These are phyloP conservation scores for Suhomyces pyralidae DNA, from an alignment of 805 yeast species.

Conservation along the genomic window DNA sequence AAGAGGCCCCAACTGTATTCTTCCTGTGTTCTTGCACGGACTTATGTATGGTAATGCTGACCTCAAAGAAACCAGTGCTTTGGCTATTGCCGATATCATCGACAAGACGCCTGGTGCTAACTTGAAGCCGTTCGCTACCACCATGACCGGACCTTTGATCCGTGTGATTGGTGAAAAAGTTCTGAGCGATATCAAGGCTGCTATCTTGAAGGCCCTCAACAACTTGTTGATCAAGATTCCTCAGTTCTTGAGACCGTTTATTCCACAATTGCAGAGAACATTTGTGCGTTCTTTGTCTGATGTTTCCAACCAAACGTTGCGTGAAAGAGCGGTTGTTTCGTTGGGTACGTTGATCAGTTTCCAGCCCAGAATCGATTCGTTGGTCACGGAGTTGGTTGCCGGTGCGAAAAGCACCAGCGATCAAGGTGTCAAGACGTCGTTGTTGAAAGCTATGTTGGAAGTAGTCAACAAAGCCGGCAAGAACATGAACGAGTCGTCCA, in stretches of 20 bases:
- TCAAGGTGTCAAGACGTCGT: constrained; percentile 75
- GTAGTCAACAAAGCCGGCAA: constrained; percentile 78
- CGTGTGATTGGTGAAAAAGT: constrained; percentile 97
- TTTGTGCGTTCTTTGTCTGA: constrained; percentile 90
- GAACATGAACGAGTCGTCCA: constrained; percentile 72
- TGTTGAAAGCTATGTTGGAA: constrained; percentile 80
- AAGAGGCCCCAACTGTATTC: constrained; percentile 80
- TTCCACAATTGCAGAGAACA: constrained; percentile 96
- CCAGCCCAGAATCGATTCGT: constrained; percentile 92
- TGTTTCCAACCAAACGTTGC: constrained; percentile 63
- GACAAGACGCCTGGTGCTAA: constrained; percentile 80
- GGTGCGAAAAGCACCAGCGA: constrained; percentile 69
- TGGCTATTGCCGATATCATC: constrained; percentile 84
- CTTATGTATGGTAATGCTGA: constrained; percentile 87
- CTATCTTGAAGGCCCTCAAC: constrained; percentile 84
- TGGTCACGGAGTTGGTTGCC: constrained; percentile 75
- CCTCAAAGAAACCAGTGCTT: constrained; percentile 81
- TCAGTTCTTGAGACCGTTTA: constrained; percentile 86
- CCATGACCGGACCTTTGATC: constrained; percentile 94
- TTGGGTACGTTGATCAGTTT: constrained; percentile 82
- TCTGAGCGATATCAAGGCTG: constrained; percentile 86
- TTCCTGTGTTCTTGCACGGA: constrained; percentile 93
- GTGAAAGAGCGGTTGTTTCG: constrained; percentile 85
- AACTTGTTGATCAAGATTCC: constrained; percentile 80
- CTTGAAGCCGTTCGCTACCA: constrained; percentile 85